Base-by-base conservation (phyloP, 768 basidiomycete genomes). In the Boletus rex-veris region DNA sequence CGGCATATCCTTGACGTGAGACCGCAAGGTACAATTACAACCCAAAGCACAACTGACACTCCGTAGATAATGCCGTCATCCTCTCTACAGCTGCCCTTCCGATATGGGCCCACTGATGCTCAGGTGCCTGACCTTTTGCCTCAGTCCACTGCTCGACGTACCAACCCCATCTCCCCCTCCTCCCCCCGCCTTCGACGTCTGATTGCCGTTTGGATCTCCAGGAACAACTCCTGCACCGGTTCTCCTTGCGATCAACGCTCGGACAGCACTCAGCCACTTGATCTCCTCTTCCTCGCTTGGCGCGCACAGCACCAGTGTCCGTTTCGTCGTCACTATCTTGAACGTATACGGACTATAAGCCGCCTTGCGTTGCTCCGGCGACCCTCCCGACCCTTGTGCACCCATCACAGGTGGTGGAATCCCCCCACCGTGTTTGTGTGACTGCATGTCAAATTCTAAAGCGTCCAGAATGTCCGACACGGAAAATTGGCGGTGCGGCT, bases 231-330 rank as follows among this genome's bases (percentile, higher is more conserved):
- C 79, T 9, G 75, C 72, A 10, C 76, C 82, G 8, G 76, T 76
- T 58, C 91, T 76, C 50, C 90, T 77, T 18, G 88, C 88, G 58
- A 98, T 88, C 66, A 99, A 78, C 55, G 93, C 93, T 47, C 93
- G 86, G 37, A 98, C 83, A 10, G 96, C 93, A 47, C 94, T 93
- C 44, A 99, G 76, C 97, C 97, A 99, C 71, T 89, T 91, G 70
- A 98, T 95, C 74, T 98, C 97, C 62, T 98, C 96, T 63, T 98
- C 97, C 70, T 99, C 97, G 53, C 81, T 87, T 15, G 97, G 96
- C 7, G 97, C 97, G 63, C 94, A 97, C 24, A 98, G 76, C 49
- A 96, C 71, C 54, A 93, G 74, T 16, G 90, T 88, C 55, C 92
- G 83, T 71, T 96, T 94, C 50, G 96, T 94, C 36, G 94, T 97